Percentiles rank a stretch among this genome's conserved stretches.
These are phyloP conservation scores for Diplocarpon mali DNA, from an alignment of 2,329 filamentous ascomycete species.

Conservation along the genomic window DNA sequence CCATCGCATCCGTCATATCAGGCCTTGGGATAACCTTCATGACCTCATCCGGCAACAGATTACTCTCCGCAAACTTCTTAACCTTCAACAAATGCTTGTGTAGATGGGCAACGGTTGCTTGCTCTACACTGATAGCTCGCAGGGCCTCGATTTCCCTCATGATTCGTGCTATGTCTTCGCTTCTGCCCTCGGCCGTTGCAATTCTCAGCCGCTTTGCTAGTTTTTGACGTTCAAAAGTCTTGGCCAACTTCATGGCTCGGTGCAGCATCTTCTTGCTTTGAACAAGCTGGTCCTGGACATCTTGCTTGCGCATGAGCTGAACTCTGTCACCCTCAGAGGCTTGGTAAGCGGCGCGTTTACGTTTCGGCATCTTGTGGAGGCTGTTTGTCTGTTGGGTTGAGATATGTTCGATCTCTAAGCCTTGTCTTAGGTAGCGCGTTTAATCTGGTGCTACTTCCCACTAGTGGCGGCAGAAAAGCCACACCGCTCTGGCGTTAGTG, in stretches of 20 bases:
- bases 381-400: not conserved
- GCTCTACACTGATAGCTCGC: conserved; percentile 38
- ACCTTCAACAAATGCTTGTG: conserved; percentile 39
- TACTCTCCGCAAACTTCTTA: conserved; percentile 36
- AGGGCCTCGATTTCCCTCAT: conserved; percentile 46
- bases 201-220: conserved; percentile 47
- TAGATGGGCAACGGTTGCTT: conserved; percentile 35
- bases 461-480: no score
- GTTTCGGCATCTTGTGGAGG: conserved; percentile 40
- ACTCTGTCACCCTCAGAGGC: conserved; percentile 12
- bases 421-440: no score
- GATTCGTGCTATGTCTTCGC: conserved; percentile 46
- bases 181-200: conserved; percentile 33
- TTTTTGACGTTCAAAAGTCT: conserved; percentile 70
- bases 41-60: conserved; percentile 31
- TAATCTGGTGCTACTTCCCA: no score
- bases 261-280: conserved; percentile 49
- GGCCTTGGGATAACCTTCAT: conserved; percentile 25
- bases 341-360: conserved; percentile 38
- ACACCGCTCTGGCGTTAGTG: no score
- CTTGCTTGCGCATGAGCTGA: conserved; percentile 28
- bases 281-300: conserved; percentile 38
- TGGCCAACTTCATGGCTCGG: conserved; percentile 59
- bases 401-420: not conserved
- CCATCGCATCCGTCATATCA: conserved; percentile 20